phyloP scores from a whole-genome alignment of 2,329 filamentous ascomycete genomes.

The Colletotrichum musae region DNA sequence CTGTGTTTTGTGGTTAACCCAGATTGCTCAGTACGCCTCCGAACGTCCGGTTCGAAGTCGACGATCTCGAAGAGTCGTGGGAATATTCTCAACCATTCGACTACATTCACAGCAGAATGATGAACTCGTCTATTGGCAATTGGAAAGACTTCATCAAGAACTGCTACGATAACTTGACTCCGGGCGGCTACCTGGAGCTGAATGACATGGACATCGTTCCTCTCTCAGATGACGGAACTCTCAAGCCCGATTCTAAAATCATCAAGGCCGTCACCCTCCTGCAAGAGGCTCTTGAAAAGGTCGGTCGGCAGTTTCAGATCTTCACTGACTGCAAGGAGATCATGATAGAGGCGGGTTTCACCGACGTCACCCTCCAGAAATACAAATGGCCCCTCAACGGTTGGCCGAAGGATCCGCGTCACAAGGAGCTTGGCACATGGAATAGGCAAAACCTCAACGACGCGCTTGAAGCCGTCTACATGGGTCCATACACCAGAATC shows the following conservation, averaged over 20 bases:
- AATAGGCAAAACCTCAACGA: background rate
- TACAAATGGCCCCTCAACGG: background rate
- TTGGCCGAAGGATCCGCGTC: background rate
- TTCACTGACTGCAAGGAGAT: background rate
- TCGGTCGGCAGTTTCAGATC: background rate
- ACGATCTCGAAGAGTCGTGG: slow-evolving; percentile 46
- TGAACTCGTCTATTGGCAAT: slow-evolving; percentile 42
- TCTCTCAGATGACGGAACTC: background rate
- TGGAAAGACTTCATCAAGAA: slow-evolving; percentile 41
- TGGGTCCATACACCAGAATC: background rate
- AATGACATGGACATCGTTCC: background rate
- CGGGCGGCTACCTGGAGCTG: background rate
- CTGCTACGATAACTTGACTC: background rate
- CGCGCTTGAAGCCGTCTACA: background rate
- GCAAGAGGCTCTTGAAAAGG: background rate
- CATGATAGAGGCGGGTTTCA: background rate
- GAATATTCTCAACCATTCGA: slow-evolving; percentile 44
- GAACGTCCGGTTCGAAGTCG: slow-evolving; percentile 15
- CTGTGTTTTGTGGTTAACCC: background rate
- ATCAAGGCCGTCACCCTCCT: background rate
- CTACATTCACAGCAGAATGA: slow-evolving; percentile 44
- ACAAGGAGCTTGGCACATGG: background rate
- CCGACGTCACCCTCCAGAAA: background rate
- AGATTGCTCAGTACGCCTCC: background rate
- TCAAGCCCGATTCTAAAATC: background rate